phyloP scores from a whole-genome alignment of 768 basidiomycete genomes.

The Kwoniella dendrophila region DNA sequence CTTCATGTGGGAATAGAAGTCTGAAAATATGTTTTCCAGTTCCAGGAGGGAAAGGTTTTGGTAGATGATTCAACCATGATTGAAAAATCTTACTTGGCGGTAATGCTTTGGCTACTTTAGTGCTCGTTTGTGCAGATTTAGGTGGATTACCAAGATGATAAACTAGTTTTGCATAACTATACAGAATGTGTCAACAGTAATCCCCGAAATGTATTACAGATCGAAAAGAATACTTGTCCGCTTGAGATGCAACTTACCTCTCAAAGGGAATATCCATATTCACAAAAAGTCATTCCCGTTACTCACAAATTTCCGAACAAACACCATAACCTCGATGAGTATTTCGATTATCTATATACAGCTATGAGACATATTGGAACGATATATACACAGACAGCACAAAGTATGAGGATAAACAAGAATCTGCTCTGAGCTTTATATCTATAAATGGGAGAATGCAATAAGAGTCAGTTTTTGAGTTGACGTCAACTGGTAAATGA shows the following conservation, averaged over 20 bases:
- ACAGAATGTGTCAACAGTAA: background rate
- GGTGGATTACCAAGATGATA: constrained; percentile 41
- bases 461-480: too few species aligned
- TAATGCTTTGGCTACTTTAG: constrained; percentile 3
- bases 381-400: too few species aligned
- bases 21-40: constrained; percentile 69
- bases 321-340: background rate
- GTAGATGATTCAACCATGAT: constrained; percentile 44
- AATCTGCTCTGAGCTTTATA: too few species aligned
- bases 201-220: too few species aligned
- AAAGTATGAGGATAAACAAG: too few species aligned
- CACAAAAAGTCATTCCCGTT: background rate
- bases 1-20: constrained; percentile 83
- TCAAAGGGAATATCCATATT: constrained; percentile 41
- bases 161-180: constrained; percentile 37
- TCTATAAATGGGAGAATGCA: too few species aligned
- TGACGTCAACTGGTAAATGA: too few species aligned
- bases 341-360: too few species aligned
- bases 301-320: background rate
- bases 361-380: too few species aligned
- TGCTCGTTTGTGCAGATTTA: background rate
- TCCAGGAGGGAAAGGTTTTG: constrained; percentile 60
- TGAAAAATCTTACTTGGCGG: constrained; percentile 36
- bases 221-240: too few species aligned
- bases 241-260: constrained; percentile 24